These are phyloP conservation scores for Tothia fuscella DNA, from an alignment of 2,329 filamentous ascomycete species.

Conservation along the genomic window DNA sequence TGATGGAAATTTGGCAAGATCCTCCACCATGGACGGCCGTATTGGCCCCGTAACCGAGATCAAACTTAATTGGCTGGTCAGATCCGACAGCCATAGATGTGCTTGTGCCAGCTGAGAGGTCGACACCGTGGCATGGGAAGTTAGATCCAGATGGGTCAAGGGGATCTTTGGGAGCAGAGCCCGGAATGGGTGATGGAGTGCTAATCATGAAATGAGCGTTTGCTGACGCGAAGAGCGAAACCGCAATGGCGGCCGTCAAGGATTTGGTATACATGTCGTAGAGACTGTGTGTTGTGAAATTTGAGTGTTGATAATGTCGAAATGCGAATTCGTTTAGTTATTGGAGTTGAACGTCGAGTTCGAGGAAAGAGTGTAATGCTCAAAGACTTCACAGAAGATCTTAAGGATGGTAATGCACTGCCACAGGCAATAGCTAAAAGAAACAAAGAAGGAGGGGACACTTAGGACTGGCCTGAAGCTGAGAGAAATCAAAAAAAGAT, in stretches of 20 bases:
- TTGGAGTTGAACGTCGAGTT: slow-evolving; percentile 1
- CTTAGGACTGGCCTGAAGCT: slow-evolving; percentile 12
- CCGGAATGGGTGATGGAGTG: slow-evolving; percentile 52
- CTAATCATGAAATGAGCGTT: slow-evolving; percentile 68
- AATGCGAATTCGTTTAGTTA: not conserved
- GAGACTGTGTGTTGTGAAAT: slow-evolving; percentile 13
- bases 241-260: slow-evolving; percentile 36
- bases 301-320: slow-evolving; percentile 11
- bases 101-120: slow-evolving; percentile 30
- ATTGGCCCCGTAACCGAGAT: slow-evolving; percentile 37
- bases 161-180: slow-evolving; percentile 48
- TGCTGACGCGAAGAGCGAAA: slow-evolving; percentile 42
- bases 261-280: slow-evolving; percentile 36
- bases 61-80: slow-evolving; percentile 48
- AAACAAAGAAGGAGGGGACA: slow-evolving; percentile 15
- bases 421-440: slow-evolving; percentile 22
- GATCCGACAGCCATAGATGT: slow-evolving; percentile 54
- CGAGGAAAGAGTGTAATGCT: slow-evolving; percentile 20
- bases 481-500: slow-evolving; percentile 13
- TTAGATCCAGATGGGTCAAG: slow-evolving; percentile 47
- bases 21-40: slow-evolving; percentile 79
- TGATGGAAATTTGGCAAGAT: slow-evolving; percentile 80
- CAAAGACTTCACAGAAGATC: slow-evolving; percentile 13
- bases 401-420: slow-evolving; percentile 16
- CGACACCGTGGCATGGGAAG: slow-evolving; percentile 62